These are phyloP conservation scores for Trichoderma sp. DNA, from an alignment of 2,329 filamentous ascomycete genomes.

Conservation along the genomic window DNA sequence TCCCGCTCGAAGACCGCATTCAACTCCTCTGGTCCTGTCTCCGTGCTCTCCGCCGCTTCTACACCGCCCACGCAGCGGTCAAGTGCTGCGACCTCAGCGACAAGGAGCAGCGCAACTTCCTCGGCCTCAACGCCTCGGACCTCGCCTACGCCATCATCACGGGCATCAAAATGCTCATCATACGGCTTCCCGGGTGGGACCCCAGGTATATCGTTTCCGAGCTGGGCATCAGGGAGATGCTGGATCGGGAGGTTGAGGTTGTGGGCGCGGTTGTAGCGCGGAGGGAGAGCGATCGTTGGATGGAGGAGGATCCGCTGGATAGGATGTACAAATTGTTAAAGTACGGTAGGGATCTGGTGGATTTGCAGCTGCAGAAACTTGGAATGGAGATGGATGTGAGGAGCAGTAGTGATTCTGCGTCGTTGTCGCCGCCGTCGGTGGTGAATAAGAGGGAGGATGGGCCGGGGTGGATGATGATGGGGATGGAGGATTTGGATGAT, in stretches of 20 bases:
- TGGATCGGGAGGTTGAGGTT: conserved; percentile 33
- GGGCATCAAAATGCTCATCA: conserved; percentile 46
- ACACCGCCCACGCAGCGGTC: conserved; percentile 36
- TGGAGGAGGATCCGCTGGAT: conserved; percentile 34
- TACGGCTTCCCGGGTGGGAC: conserved; percentile 49
- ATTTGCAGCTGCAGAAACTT: conserved; percentile 27
- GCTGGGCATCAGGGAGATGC: conserved; percentile 32
- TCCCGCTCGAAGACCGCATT: conserved; percentile 41
- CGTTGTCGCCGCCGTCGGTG: neutral
- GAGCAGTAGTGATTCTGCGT: neutral
- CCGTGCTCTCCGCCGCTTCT: conserved; percentile 40
- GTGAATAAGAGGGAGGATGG: conserved; percentile 23
- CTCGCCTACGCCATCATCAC: conserved; percentile 48
- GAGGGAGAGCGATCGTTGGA: conserved; percentile 30
- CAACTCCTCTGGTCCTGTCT: conserved; percentile 48
- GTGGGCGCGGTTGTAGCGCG: conserved; percentile 31
- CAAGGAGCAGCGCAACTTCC: conserved; percentile 38
- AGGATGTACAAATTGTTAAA: conserved; percentile 34
- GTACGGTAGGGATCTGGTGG: conserved; percentile 33
- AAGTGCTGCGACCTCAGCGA: conserved; percentile 27
- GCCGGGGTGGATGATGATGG: conserved; percentile 24
- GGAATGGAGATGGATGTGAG: conserved; percentile 25
- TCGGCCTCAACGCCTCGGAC: conserved; percentile 47
- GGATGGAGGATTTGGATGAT: conserved; percentile 27
- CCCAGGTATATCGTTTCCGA: conserved; percentile 36